Evolutionary conservation across 805 yeast species (phyloP).

Genomic region (Candida ipomoeae): DNA sequence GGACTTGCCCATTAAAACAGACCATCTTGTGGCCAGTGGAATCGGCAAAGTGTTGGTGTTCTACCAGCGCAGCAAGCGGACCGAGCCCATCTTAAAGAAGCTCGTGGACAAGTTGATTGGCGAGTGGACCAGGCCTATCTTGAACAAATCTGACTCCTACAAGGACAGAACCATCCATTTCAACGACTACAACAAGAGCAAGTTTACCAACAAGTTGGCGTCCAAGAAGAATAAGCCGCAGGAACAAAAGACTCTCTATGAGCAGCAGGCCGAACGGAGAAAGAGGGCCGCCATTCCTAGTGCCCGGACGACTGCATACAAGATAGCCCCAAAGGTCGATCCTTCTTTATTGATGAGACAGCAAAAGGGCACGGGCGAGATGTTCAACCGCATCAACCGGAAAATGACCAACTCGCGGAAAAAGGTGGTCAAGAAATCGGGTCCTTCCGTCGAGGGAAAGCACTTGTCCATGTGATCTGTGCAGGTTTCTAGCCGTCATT

Average conservation of each 20-base stretch:
- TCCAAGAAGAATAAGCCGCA: constrained; percentile 26
- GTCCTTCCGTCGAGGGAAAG: constrained; percentile 79
- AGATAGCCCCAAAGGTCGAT: constrained; percentile 81
- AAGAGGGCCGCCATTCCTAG: constrained; percentile 96
- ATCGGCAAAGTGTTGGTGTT: constrained; percentile 91
- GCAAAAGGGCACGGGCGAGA: constrained; percentile 61
- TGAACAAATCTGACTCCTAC: constrained; percentile 92
- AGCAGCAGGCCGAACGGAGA: constrained; percentile 86
- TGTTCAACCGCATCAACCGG: constrained; percentile 72
- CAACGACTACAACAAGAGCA: constrained; percentile 62
- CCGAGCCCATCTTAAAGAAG: constrained; percentile 81
- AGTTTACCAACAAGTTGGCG: constrained; percentile 42
- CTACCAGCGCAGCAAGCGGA: constrained; percentile 85
- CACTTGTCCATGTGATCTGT: constrained; percentile 37
- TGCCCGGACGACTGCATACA: constrained; percentile 82
- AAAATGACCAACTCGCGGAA: constrained; percentile 49
- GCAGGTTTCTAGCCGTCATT: no score
- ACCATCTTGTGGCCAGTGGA: constrained; percentile 91
- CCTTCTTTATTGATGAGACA: constrained; percentile 43
- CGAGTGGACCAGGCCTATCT: constrained; percentile 97
- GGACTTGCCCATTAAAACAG: constrained; percentile 87
- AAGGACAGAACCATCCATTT: constrained; percentile 76
- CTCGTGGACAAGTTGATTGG: constrained; percentile 88
- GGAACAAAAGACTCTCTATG: constrained; percentile 62
- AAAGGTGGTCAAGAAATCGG: constrained; percentile 54